Evolutionary conservation across 1,284 basidiomycete species (phyloP).

Genomic region (Cutaneotrichosporon cyanovorans): DNA sequence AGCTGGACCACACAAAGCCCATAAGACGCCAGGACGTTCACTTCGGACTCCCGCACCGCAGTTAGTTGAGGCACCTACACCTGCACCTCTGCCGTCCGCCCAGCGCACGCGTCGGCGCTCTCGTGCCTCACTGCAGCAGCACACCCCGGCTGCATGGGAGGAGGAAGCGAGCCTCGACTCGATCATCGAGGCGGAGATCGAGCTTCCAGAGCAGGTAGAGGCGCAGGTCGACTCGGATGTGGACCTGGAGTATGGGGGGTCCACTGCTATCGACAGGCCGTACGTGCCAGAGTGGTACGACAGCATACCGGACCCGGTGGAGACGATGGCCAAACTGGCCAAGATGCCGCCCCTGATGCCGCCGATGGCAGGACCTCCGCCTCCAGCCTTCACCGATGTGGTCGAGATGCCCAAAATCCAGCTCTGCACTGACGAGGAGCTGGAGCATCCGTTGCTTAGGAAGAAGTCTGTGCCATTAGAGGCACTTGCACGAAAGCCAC

Average conservation of each 20-base stretch:
- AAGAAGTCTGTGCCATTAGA: not conserved
- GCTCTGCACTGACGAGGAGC: constrained; percentile 7
- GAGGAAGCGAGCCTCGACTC: constrained; percentile 33
- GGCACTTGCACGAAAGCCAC: not conserved
- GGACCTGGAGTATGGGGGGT: constrained; percentile 9
- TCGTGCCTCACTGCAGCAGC: constrained; percentile 3
- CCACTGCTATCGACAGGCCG: constrained; percentile 5
- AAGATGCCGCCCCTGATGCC: constrained; percentile 8
- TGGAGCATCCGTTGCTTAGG: constrained; percentile 11
- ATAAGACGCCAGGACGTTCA: constrained; percentile 7
- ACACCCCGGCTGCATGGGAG: constrained; percentile 23
- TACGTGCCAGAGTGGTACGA: constrained; percentile 15
- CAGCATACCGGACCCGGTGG: constrained; percentile 9
- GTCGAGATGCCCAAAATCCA: not conserved
- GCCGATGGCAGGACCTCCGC: not conserved
- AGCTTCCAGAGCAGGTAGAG: not conserved
- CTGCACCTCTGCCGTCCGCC: constrained; percentile 36
- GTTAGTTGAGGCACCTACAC: constrained; percentile 12
- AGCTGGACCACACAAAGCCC: constrained; percentile 1
- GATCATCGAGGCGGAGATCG: constrained; percentile 25
- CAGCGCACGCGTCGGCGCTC: constrained; percentile 24
- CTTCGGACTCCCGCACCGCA: constrained; percentile 13
- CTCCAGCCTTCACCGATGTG: not conserved
- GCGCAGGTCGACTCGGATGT: not conserved
- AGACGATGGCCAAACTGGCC: constrained; percentile 8